These are phyloP conservation scores for Tetraselmis striata DNA, from an alignment of 139 green algal genomes.

Conservation along the genomic window DNA sequence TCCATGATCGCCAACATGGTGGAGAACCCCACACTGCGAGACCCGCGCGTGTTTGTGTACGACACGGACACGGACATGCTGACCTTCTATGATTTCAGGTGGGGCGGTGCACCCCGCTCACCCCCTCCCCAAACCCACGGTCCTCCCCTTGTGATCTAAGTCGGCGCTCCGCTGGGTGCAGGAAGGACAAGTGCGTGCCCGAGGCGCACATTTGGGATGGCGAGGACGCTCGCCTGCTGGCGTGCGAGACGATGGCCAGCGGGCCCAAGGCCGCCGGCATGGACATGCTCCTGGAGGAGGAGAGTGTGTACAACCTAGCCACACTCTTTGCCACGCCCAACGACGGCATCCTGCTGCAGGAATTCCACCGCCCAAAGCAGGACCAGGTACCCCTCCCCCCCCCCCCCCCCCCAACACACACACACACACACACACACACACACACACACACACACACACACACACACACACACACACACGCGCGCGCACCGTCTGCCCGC, in stretches of 20 bases:
- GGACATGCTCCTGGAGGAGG: background rate
- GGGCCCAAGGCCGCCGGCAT: background rate
- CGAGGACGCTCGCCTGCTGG: constrained; percentile 47
- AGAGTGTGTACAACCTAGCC: constrained; percentile 28
- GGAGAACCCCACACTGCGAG: background rate
- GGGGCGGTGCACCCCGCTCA: too few relatives aligned
- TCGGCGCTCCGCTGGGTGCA: too few relatives aligned
- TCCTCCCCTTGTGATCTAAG: too few relatives aligned
- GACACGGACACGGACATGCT: constrained; percentile 29
- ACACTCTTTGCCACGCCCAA: constrained; percentile 45
- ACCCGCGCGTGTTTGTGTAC: constrained; percentile 30
- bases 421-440: too few relatives aligned
- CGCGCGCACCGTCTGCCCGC: constrained; percentile 7
- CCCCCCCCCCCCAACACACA: too few relatives aligned
- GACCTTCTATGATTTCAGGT: constrained; percentile 25
- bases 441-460: too few relatives aligned
- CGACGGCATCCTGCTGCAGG: constrained; percentile 50
- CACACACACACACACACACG: too few relatives aligned
- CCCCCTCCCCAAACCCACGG: too few relatives aligned
- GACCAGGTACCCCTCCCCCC: too few relatives aligned
- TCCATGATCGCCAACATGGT: background rate
- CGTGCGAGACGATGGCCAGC: constrained; percentile 11
- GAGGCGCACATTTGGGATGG: constrained; percentile 42
- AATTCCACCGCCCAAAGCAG: constrained; percentile 30
- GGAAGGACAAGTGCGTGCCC: background rate